These are phyloP conservation scores for Fusarium phyllophilum DNA, from an alignment of 2,329 filamentous ascomycete genomes.

Conservation along the genomic window DNA sequence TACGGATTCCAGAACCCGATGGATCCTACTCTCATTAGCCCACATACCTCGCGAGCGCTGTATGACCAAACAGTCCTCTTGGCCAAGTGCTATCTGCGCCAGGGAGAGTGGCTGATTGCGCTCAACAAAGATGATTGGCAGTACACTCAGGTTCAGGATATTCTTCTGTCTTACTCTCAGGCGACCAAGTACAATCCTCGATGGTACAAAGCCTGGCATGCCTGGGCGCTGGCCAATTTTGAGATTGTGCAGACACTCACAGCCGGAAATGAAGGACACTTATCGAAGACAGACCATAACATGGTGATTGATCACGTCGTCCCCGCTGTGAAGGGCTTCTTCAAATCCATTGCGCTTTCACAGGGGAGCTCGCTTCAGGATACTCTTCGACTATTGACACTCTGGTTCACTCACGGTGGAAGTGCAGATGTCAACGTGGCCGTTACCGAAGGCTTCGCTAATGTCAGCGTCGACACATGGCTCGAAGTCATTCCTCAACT, in stretches of 20 bases:
- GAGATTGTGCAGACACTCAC: slow-evolving; percentile 91
- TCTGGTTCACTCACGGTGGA: slow-evolving; percentile 96
- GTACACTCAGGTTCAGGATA: slow-evolving; percentile 84
- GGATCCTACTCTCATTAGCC: slow-evolving; percentile 58
- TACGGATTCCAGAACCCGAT: slow-evolving; percentile 62
- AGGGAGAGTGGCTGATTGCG: slow-evolving; percentile 94
- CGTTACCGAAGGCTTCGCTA: slow-evolving; percentile 89
- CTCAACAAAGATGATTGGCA: slow-evolving; percentile 91
- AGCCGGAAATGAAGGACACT: slow-evolving; percentile 68
- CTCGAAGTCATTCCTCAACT: slow-evolving; percentile 97
- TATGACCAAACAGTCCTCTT: slow-evolving; percentile 76
- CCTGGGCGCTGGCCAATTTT: slow-evolving; percentile 98
- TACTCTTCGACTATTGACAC: slow-evolving; percentile 87
- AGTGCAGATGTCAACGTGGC: slow-evolving; percentile 87
- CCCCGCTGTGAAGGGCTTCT: slow-evolving; percentile 94
- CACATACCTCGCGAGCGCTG: slow-evolving; percentile 62
- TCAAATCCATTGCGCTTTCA: slow-evolving; percentile 94
- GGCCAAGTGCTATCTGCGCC: slow-evolving; percentile 94
- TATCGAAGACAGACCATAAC: slow-evolving; percentile 63
- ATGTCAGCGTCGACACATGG: slow-evolving; percentile 97
- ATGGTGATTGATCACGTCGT: slow-evolving; percentile 89
- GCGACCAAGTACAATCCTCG: slow-evolving; percentile 93
- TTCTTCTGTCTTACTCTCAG: slow-evolving; percentile 88
- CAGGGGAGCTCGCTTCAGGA: slow-evolving; percentile 94
- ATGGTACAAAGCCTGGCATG: slow-evolving; percentile 99